Percentiles rank a stretch among this genome's conserved stretches.
phyloP scores from a whole-genome alignment of 345 rosid genomes.

The Brassica napus region DNA sequence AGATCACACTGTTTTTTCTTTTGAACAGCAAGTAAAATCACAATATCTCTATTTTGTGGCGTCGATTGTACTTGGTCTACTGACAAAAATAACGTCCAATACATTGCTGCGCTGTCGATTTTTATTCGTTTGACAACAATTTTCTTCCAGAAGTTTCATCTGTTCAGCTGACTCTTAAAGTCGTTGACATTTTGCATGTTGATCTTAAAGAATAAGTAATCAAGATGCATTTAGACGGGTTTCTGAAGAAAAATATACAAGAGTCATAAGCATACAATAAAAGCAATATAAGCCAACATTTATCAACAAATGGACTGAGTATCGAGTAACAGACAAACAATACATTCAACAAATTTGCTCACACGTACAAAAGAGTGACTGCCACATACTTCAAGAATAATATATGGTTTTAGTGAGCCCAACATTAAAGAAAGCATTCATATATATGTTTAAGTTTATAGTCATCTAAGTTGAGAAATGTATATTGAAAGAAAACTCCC shows the following conservation, averaged over 20 bases:
- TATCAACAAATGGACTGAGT: slow-evolving; percentile 15
- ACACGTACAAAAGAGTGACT: background rate
- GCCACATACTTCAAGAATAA: too few species aligned
- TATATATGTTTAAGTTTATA: too few species aligned
- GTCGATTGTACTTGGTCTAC: background rate
- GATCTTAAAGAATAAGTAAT: background rate
- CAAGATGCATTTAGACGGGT: slow-evolving; percentile 4
- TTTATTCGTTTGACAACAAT: background rate
- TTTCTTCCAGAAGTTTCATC: background rate
- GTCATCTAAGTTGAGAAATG: too few species aligned
- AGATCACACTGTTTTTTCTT: background rate
- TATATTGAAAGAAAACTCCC: too few species aligned
- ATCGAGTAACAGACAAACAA: background rate
- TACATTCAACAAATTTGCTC: background rate
- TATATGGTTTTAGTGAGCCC: too few species aligned
- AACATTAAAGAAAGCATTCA: too few species aligned
- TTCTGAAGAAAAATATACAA: slow-evolving; percentile 4
- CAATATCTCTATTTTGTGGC: background rate
- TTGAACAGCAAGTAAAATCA: background rate
- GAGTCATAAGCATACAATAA: slow-evolving; percentile 14
- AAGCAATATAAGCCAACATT: background rate
- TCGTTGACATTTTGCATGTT: background rate
- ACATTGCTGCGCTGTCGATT: background rate
- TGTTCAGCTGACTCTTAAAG: background rate
- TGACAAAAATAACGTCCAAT: background rate